phyloP scores from a whole-genome alignment of 371 early-diverging fungal species.

The Apophysomyces ossiformis region DNA sequence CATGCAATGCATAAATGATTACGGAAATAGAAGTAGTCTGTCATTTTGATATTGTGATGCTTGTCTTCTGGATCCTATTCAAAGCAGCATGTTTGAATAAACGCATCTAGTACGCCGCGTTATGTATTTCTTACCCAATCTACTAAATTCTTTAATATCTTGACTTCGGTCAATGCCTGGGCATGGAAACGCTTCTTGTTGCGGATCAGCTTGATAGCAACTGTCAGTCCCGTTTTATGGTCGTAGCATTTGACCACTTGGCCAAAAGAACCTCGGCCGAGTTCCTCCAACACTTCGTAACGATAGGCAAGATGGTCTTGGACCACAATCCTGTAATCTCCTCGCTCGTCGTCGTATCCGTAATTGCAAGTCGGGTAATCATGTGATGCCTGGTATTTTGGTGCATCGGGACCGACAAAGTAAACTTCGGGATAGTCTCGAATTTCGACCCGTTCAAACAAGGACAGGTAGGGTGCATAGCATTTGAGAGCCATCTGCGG shows the following conservation, averaged over 20 bases:
- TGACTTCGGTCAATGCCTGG: conserved; percentile 95
- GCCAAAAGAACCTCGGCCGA: conserved; percentile 98
- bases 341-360: conserved; percentile 91
- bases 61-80: conserved; percentile 78
- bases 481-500: conserved; percentile 44
- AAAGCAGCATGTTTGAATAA: background rate
- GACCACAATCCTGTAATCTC: conserved; percentile 85
- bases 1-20: conserved; percentile 95
- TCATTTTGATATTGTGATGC: conserved; percentile 85
- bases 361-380: conserved; percentile 52
- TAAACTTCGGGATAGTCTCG: conserved; percentile 74
- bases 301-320: conserved; percentile 93
- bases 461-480: conserved; percentile 61
- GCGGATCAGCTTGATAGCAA: conserved; percentile 96
- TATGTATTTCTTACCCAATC: conserved; percentile 58
- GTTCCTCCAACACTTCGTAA: conserved; percentile 85
- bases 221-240: conserved; percentile 83
- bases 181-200: conserved; percentile 95
- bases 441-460: conserved; percentile 83
- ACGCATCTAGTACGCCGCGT: background rate
- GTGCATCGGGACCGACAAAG: conserved; percentile 73
- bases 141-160: conserved; percentile 78
- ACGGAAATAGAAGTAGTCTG: conserved; percentile 91
- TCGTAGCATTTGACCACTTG: conserved; percentile 95
- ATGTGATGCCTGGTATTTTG: conserved; percentile 42